Percentiles rank a stretch among this genome's conserved stretches.
phyloP scores from a whole-genome alignment of 2,329 filamentous ascomycete species.

The Cercospora sp. region DNA sequence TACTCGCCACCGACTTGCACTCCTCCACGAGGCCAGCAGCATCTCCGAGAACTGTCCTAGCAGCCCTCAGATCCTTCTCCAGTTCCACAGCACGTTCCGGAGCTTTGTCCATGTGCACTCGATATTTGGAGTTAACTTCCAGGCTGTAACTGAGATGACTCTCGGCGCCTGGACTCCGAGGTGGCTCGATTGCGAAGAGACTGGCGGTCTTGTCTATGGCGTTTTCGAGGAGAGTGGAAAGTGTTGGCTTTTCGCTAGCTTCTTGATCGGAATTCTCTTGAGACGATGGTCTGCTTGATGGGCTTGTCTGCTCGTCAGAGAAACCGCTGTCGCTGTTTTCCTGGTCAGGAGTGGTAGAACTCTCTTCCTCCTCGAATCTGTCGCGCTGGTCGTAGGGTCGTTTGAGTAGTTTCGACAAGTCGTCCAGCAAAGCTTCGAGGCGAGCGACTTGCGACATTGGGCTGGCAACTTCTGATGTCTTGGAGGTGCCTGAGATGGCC shows the following conservation, averaged over 20 bases:
- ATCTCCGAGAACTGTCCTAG: background rate
- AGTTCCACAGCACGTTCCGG: conserved; percentile 4
- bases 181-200: conserved; percentile 10
- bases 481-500: background rate
- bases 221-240: background rate
- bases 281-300: background rate
- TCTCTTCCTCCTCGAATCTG: background rate
- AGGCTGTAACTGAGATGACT: conserved; percentile 9
- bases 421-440: background rate
- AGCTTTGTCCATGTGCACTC: conserved; percentile 12
- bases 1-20: background rate
- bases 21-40: conserved; percentile 1
- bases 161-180: conserved; percentile 5
- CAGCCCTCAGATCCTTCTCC: background rate
- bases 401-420: background rate
- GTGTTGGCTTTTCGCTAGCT: background rate
- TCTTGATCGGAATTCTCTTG: background rate
- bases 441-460: background rate
- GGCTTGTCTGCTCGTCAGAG: background rate
- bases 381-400: background rate
- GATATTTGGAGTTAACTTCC: conserved; percentile 14
- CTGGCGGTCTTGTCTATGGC: conserved; percentile 3
- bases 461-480: background rate
- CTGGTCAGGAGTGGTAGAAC: background rate
- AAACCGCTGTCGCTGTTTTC: background rate